These are phyloP conservation scores for Polychaeton citri DNA, from an alignment of 2,329 filamentous ascomycete genomes.

Conservation along the genomic window DNA sequence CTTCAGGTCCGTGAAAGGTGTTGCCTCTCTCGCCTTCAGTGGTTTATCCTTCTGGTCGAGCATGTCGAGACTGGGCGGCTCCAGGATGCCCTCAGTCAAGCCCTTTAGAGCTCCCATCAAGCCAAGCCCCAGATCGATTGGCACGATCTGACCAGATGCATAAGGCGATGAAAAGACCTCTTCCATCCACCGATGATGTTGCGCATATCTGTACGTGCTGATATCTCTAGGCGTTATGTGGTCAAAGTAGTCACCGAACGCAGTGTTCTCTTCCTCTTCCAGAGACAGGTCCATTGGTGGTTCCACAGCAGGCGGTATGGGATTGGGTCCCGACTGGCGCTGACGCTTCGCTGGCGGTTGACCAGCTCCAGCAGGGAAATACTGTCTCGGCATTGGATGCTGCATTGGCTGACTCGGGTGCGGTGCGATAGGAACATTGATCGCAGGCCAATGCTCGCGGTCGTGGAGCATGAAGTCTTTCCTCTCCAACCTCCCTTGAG, in stretches of 20 bases:
- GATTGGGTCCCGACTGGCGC: slow-evolving; percentile 25
- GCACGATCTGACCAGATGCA: slow-evolving; percentile 68
- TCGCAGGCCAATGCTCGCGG: slow-evolving; percentile 76
- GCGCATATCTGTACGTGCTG: slow-evolving; percentile 72
- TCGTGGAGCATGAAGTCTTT: slow-evolving; percentile 95
- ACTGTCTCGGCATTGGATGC: slow-evolving; percentile 9
- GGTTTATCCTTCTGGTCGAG: slow-evolving; percentile 18
- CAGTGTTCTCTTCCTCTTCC: slow-evolving; percentile 84
- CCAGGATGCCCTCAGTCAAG: slow-evolving; percentile 75
- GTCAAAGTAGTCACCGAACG: slow-evolving; percentile 79
- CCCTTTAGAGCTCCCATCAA: slow-evolving; percentile 62
- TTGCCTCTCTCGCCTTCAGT: slow-evolving; percentile 29
- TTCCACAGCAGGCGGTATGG: slow-evolving; percentile 32
- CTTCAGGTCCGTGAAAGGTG: slow-evolving; percentile 53
- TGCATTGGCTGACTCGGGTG: slow-evolving; percentile 10
- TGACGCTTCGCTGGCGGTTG: slow-evolving; percentile 34
- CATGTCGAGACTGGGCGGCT: slow-evolving; percentile 34
- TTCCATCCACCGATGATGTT: slow-evolving; percentile 99
- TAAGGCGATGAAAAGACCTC: slow-evolving; percentile 90
- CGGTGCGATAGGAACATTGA: slow-evolving; percentile 48
- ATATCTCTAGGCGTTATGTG: slow-evolving; percentile 80
- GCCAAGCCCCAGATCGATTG: slow-evolving; percentile 76
- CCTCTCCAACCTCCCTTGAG: slow-evolving; percentile 66
- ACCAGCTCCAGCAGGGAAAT: slow-evolving; percentile 19
- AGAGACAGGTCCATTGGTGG: slow-evolving; percentile 36